phyloP scores from a whole-genome alignment of 2,329 filamentous ascomycete species.

The Coniosporium tulheliwenetii region DNA sequence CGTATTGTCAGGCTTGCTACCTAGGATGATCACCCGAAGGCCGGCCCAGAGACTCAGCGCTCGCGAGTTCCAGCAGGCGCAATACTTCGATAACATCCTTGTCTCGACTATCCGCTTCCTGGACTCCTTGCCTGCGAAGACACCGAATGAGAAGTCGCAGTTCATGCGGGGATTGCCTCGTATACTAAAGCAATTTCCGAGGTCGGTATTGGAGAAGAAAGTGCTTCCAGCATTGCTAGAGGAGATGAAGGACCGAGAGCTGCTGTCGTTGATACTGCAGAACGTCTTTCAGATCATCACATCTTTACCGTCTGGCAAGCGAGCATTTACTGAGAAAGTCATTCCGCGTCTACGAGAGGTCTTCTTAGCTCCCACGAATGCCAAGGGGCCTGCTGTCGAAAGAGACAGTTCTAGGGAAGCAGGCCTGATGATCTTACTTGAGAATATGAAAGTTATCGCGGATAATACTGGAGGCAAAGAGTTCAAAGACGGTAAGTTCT shows the following conservation, averaged over 20 bases:
- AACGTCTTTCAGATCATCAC: constrained; percentile 86
- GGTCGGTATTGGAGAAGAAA: constrained; percentile 88
- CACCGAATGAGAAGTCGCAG: constrained; percentile 72
- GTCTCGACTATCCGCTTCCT: constrained; percentile 94
- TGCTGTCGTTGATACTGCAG: constrained; percentile 71
- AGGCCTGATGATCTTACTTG: constrained; percentile 78
- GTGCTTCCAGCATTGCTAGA: constrained; percentile 77
- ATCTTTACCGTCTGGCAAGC: constrained; percentile 58
- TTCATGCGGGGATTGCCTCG: constrained; percentile 82
- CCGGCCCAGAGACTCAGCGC: constrained; percentile 80
- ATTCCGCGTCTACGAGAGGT: constrained; percentile 73
- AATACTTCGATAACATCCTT: constrained; percentile 93
- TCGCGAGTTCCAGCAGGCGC: constrained; percentile 82
- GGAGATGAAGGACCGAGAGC: constrained; percentile 81
- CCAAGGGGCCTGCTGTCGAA: constrained; percentile 38
- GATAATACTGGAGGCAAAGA: constrained; percentile 78
- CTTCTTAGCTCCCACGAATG: constrained; percentile 46
- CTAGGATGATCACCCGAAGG: constrained; percentile 70
- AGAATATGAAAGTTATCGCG: constrained; percentile 62
- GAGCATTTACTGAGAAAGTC: constrained; percentile 71
- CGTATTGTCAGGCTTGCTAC: constrained; percentile 59
- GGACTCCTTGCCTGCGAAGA: constrained; percentile 82
- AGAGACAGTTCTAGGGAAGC: constrained; percentile 75
- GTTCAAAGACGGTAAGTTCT: constrained; percentile 70
- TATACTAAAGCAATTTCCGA: constrained; percentile 82